Percentiles rank a stretch among this genome's conserved stretches.
Conservation (phyloP, 345 rosid genomes). For the Populus deltoides region DNA sequence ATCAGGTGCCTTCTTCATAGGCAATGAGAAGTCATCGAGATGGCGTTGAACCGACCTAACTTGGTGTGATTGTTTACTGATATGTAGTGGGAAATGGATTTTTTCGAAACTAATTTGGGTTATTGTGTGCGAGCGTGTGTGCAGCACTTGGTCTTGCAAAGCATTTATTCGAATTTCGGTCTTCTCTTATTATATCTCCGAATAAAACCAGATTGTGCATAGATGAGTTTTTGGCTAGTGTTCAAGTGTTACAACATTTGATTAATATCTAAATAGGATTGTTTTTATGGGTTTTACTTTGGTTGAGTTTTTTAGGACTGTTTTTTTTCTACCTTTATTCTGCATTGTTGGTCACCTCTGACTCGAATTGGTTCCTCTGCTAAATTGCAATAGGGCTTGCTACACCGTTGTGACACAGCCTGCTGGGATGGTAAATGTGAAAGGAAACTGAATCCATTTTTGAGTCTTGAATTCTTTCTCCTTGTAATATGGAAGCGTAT, state of each 20-base stretch:
- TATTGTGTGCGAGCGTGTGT: too few relatives aligned
- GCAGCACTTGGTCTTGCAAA: neutral
- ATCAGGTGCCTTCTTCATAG: neutral
- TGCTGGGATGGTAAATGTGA: slow-evolving; percentile 30
- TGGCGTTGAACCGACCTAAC: neutral
- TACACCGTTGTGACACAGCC: neutral
- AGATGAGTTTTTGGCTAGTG: neutral
- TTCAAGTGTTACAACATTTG: neutral
- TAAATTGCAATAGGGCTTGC: neutral
- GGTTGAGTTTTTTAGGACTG: neutral
- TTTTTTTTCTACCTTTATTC: neutral
- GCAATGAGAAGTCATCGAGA: neutral
- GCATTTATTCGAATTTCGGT: neutral
- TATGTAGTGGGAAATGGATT: neutral
- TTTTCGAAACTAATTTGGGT: neutral
- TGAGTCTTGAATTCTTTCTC: slow-evolving; percentile 8
- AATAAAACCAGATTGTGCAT: neutral
- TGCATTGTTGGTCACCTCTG: neutral
- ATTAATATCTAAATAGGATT: too few relatives aligned
- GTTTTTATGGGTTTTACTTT: neutral
- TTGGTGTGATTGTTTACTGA: neutral
- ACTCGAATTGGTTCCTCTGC: neutral
- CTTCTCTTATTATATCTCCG: neutral
- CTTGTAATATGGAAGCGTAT: slow-evolving; percentile 10
- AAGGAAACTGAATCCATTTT: slow-evolving; percentile 22